Base-by-base conservation (phyloP, 352 stramenopile genomes). In the Halophytophthora batemanensis region DNA sequence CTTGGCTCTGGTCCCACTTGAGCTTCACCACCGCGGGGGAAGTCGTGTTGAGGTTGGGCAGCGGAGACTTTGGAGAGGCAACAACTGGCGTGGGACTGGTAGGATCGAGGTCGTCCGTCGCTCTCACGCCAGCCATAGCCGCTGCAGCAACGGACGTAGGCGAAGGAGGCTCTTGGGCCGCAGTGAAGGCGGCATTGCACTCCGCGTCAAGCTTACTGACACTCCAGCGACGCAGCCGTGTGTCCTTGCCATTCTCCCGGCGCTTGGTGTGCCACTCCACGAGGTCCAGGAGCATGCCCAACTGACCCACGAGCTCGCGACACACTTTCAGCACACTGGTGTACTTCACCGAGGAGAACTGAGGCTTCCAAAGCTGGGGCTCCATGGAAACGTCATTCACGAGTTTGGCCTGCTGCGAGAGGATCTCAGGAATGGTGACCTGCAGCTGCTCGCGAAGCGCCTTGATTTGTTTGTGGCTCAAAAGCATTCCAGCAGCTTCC, bases 261-360 rank as follows among this genome's bases (percentile, higher is more conserved):
- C 59, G 50, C 17, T 60, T 59, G 17, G 72, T 61, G 33, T 77
- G 72, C 80, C 80, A 91, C 21, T 84, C 67, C 2, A 83, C 58
- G 17, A 91, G 64, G 48, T 89, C 78, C 8, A 77, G 67, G 21
- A 91, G 56, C 40, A 91, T 66, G 10, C 75, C 65, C 35, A 86
- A 56, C 28, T 79, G 72, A 2, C 72, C 66, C 2, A 89, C 50
- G 17, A 91, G 25, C 1, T 62, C 78, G 40, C 71, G 66, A 50
- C 76, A 86, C 4, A 64, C 53, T 15, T 52, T 45, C 14, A 82
- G 28, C 2, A 84, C 66, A 5, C 68, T 44, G 1, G 50, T 53
- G 48, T 87, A 84, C 60, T 87, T 80, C 35, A 66, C 60, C 15
- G 53, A 45, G 1, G 71, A 83, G 41, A 87, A 87, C 35, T 53